Conservation (phyloP, 805 yeast species). For the Kodamaea kaohsiungensis region DNA sequence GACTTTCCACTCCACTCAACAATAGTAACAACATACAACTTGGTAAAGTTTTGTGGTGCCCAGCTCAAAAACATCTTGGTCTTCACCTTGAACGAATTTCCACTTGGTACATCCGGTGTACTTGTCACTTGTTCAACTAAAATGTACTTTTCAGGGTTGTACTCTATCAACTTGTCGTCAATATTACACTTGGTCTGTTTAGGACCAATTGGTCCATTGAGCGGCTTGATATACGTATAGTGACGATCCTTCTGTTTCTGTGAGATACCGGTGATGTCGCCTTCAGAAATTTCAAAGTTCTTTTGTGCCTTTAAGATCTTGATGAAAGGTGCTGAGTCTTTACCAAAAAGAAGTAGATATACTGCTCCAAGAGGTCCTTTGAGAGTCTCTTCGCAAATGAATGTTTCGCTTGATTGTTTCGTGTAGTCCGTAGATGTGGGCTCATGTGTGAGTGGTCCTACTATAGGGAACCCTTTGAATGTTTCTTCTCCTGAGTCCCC, state of each 20-base stretch:
- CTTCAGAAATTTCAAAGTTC: conserved; percentile 25
- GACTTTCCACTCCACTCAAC: conserved; percentile 89
- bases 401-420: conserved; percentile 51
- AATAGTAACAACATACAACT: conserved; percentile 64
- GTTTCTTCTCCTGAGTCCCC: conserved; percentile 13
- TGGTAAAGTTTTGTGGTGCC: conserved; percentile 64
- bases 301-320: conserved; percentile 33
- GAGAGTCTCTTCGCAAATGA: conserved; percentile 54
- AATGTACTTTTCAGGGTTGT: conserved; percentile 53
- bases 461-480: conserved; percentile 42
- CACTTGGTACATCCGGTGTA: conserved; percentile 97
- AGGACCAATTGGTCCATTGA: conserved; percentile 87
- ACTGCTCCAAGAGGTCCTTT: conserved; percentile 79
- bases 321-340: conserved; percentile 43
- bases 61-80: conserved; percentile 76
- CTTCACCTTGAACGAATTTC: conserved; percentile 72
- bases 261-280: conserved; percentile 33
- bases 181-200: conserved; percentile 79
- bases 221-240: conserved; percentile 70
- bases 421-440: conserved; percentile 54
- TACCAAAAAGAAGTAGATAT: conserved; percentile 70
- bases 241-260: conserved; percentile 46
- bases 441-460: conserved; percentile 66
- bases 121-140: conserved; percentile 61
- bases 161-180: conserved; percentile 51